Percentiles rank a stretch among this genome's conserved stretches.
Evolutionary conservation across 2,329 filamentous ascomycete genomes (phyloP).

Genomic region (Truncatella angustata): DNA sequence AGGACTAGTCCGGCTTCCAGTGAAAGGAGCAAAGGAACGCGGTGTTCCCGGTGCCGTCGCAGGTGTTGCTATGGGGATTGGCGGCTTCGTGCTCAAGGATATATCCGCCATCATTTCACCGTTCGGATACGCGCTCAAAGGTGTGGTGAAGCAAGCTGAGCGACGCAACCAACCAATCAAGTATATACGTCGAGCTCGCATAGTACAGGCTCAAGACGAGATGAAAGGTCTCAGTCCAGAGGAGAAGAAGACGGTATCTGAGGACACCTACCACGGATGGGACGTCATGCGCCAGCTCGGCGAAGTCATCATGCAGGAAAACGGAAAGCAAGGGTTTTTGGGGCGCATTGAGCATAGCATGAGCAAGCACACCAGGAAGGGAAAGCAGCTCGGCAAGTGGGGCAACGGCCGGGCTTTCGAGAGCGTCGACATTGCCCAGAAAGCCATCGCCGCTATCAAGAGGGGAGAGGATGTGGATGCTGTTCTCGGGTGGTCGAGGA

Average conservation of each 20-base stretch:
- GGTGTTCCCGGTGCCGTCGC: slow-evolving; percentile 52
- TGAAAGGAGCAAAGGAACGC: slow-evolving; percentile 53
- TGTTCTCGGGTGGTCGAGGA: slow-evolving; percentile 19
- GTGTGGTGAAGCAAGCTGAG: slow-evolving; percentile 58
- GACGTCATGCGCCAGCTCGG: slow-evolving; percentile 38
- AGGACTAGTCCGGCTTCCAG: slow-evolving; percentile 59
- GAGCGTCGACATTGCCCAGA: slow-evolving; percentile 45
- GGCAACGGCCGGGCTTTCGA: slow-evolving; percentile 46
- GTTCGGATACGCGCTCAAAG: slow-evolving; percentile 62
- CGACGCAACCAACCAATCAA: slow-evolving; percentile 51
- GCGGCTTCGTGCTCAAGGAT: slow-evolving; percentile 64
- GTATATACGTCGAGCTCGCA: slow-evolving; percentile 55
- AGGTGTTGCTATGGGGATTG: slow-evolving; percentile 60
- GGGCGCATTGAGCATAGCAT: slow-evolving; percentile 13
- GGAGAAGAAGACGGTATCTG: slow-evolving; percentile 26
- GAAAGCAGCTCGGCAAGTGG: slow-evolving; percentile 33
- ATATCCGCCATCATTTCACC: slow-evolving; percentile 60
- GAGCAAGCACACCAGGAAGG: slow-evolving; percentile 31
- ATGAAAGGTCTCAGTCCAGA: slow-evolving; percentile 28
- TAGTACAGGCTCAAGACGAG: slow-evolving; percentile 56
- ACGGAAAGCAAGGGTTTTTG: slow-evolving; percentile 16
- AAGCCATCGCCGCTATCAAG: slow-evolving; percentile 42
- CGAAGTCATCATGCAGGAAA: slow-evolving; percentile 34
- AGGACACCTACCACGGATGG: slow-evolving; percentile 40
- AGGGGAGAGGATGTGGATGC: slow-evolving; percentile 40